A percentile compares a stretch with the other conserved stretches of the same genome.
Conservation (phyloP, 2,329 filamentous ascomycete species). For the Trichoderma citrinoviride region DNA sequence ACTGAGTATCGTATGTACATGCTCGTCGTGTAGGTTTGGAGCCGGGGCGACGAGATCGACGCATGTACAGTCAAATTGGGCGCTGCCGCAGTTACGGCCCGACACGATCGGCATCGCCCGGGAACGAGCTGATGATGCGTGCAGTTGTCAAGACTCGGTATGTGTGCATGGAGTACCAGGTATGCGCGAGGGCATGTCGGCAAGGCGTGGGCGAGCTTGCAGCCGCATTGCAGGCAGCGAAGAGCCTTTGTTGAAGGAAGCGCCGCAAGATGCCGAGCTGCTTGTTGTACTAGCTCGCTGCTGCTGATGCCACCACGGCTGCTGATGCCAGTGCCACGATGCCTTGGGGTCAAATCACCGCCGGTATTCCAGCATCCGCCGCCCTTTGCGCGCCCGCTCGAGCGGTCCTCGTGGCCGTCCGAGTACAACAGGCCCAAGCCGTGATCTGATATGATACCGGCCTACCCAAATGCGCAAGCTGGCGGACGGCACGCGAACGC, state of each 20-base stretch:
- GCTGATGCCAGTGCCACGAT: neutral
- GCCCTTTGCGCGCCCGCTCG: conserved; percentile 9
- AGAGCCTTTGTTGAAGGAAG: neutral
- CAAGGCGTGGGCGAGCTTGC: conserved; percentile 8
- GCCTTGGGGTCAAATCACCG: neutral
- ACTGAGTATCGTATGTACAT: neutral
- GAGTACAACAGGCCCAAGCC: neutral
- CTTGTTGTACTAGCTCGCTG: no score
- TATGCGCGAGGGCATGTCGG: neutral
- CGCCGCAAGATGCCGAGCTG: neutral
- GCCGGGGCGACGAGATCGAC: conserved; percentile 8
- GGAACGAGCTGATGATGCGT: conserved; percentile 16
- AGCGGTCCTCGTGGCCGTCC: conserved; percentile 5
- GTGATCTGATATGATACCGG: neutral
- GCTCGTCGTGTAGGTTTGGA: neutral
- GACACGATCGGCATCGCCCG: conserved; percentile 18
- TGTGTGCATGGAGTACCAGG: neutral
- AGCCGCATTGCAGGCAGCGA: conserved; percentile 5
- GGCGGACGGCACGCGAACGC: conserved; percentile 10
- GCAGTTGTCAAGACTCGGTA: neutral
- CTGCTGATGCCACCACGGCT: no score
- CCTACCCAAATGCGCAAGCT: neutral
- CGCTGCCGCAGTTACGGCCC: conserved; percentile 19
- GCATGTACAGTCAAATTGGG: conserved; percentile 1
- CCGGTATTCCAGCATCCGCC: neutral